A percentile compares a stretch with the other conserved stretches of the same genome.
Evolutionary conservation across 2,329 filamentous ascomycete genomes (phyloP).

Genomic region (Rhexocercosporidium sp.): DNA sequence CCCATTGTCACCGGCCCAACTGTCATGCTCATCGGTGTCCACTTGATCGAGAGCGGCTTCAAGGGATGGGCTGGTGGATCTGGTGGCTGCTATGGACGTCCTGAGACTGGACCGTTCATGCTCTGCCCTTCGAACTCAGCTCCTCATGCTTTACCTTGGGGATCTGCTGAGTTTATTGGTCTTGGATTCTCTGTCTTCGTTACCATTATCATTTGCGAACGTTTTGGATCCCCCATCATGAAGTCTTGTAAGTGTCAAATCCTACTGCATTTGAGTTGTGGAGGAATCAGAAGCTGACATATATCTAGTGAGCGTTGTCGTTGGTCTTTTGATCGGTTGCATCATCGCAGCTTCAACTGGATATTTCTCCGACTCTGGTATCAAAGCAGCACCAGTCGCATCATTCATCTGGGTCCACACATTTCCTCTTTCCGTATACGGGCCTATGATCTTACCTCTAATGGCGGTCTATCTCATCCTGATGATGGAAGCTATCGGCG

Average conservation of each 20-base stretch:
- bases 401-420: conserved; percentile 83
- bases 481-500: conserved; percentile 80
- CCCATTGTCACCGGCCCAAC: conserved; percentile 79
- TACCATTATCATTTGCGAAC: conserved; percentile 80
- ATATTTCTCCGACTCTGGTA: conserved; percentile 77
- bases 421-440: conserved; percentile 73
- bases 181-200: conserved; percentile 82
- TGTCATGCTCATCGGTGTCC: conserved; percentile 74
- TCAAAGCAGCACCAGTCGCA: conserved; percentile 71
- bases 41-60: conserved; percentile 74
- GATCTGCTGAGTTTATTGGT: conserved; percentile 77
- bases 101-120: conserved; percentile 57
- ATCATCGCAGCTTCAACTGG: conserved; percentile 79
- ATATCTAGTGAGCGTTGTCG: conserved; percentile 57
- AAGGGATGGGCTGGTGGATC: conserved; percentile 79
- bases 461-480: conserved; percentile 74
- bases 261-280: not conserved
- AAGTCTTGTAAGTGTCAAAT: conserved; percentile 49
- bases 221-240: conserved; percentile 84
- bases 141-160: conserved; percentile 77
- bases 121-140: conserved; percentile 71
- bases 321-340: conserved; percentile 77
- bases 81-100: conserved; percentile 59
- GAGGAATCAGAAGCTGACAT: not conserved
- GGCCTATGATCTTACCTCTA: conserved; percentile 73